Evolutionary conservation across 495 filamentous ascomycete genomes (phyloP).

Genomic region (Neurospora sp.): DNA sequence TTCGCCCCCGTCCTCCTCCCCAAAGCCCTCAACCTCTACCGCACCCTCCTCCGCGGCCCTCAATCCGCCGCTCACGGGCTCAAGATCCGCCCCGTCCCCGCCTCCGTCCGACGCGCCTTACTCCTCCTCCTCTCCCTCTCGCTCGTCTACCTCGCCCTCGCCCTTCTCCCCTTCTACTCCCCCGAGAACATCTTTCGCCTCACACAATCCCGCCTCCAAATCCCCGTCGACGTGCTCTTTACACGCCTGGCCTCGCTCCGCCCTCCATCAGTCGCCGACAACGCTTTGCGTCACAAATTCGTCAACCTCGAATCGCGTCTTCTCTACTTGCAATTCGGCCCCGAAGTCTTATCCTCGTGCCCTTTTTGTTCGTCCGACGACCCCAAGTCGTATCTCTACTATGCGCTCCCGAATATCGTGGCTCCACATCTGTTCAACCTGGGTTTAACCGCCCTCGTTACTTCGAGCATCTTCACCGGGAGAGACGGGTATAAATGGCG

Average conservation of each 20-base stretch:
- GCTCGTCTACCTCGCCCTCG: slow-evolving; percentile 46
- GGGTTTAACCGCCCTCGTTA: slow-evolving; percentile 55
- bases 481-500: slow-evolving; percentile 57
- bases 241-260: slow-evolving; percentile 60
- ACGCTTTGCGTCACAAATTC: slow-evolving; percentile 54
- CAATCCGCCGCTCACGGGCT: slow-evolving; percentile 30
- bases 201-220: slow-evolving; percentile 76
- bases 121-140: slow-evolving; percentile 48
- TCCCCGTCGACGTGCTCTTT: slow-evolving; percentile 76
- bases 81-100: slow-evolving; percentile 47
- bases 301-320: slow-evolving; percentile 60
- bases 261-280: slow-evolving; percentile 53
- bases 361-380: slow-evolving; percentile 75
- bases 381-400: slow-evolving; percentile 62
- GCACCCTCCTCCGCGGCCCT: slow-evolving; percentile 42
- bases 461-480: slow-evolving; percentile 43
- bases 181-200: slow-evolving; percentile 72
- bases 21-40: slow-evolving; percentile 61
- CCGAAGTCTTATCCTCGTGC: slow-evolving; percentile 59
- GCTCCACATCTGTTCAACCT: slow-evolving; percentile 73
- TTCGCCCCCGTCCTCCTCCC: slow-evolving; percentile 80
- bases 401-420: slow-evolving; percentile 65
- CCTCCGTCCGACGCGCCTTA: slow-evolving; percentile 39
- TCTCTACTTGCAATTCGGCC: slow-evolving; percentile 75
- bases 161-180: slow-evolving; percentile 57